phyloP scores from a whole-genome alignment of 1,284 basidiomycete genomes.

The Austroboletus olivaceoglutinosus region DNA sequence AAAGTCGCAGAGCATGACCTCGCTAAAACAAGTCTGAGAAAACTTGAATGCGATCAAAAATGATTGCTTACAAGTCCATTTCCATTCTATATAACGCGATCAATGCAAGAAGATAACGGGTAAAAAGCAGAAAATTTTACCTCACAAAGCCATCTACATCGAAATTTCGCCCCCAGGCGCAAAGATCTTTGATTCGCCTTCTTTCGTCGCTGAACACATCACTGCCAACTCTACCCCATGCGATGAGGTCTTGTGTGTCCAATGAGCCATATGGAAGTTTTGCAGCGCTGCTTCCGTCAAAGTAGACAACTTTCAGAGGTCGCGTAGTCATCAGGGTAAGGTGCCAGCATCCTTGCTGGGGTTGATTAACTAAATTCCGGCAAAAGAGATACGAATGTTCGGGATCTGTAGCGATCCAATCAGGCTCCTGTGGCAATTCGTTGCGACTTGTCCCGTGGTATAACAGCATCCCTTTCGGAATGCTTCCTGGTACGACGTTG shows the following conservation, averaged over 20 bases:
- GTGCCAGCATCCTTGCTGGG: constrained; percentile 35
- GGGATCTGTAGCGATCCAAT: constrained; percentile 45
- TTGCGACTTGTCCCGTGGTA: constrained; percentile 37
- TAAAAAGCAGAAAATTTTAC: constrained; percentile 14
- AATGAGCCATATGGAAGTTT: constrained; percentile 37
- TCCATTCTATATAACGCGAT: constrained; percentile 40
- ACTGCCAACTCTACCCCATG: constrained; percentile 30
- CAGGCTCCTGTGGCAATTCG: constrained; percentile 34
- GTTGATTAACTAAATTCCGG: not conserved
- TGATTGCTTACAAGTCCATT: constrained; percentile 44
- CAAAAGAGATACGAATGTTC: constrained; percentile 45
- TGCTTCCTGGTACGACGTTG: constrained; percentile 40
- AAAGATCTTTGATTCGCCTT: constrained; percentile 34
- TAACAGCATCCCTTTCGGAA: constrained; percentile 42
- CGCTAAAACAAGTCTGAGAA: constrained; percentile 31
- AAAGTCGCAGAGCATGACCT: constrained; percentile 53
- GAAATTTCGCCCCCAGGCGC: constrained; percentile 35
- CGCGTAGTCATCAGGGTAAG: constrained; percentile 38
- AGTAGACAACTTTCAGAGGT: constrained; percentile 42
- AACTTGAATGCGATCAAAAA: not conserved
- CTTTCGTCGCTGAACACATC: constrained; percentile 25
- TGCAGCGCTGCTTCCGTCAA: constrained; percentile 43
- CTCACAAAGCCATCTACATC: constrained; percentile 41
- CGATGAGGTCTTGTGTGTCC: constrained; percentile 45
- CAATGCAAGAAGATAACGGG: not conserved